Evolutionary conservation across 1,139 yeast genomes (phyloP).

Genomic region (Sugiyamaella japonica): DNA sequence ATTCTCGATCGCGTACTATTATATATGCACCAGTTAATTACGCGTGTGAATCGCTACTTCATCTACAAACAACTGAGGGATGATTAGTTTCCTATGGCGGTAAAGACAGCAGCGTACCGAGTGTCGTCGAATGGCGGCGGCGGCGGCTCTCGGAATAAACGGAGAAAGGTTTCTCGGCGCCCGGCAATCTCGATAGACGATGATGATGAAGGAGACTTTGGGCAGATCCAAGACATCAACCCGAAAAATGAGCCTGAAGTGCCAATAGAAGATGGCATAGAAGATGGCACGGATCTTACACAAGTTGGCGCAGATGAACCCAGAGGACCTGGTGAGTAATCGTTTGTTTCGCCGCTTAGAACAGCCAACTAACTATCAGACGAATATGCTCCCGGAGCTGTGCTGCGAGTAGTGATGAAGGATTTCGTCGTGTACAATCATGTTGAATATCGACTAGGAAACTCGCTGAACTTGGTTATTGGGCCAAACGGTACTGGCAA

Average conservation of each 20-base stretch:
- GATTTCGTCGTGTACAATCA: constrained; percentile 83
- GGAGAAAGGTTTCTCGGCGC: neutral
- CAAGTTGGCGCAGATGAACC: neutral
- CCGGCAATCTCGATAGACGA: neutral
- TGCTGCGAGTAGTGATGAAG: constrained; percentile 61
- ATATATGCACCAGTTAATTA: neutral
- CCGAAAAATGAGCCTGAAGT: neutral
- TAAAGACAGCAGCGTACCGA: neutral
- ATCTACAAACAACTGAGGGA: neutral
- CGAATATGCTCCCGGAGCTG: constrained; percentile 55
- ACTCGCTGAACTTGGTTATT: constrained; percentile 84
- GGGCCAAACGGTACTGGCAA: constrained; percentile 99
- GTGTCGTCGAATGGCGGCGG: neutral
- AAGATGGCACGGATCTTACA: neutral
- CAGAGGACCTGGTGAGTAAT: constrained; percentile 13
- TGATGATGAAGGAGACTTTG: constrained; percentile 1
- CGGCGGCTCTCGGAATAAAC: neutral
- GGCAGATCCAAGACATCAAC: neutral
- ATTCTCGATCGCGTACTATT: neutral
- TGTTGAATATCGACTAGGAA: constrained; percentile 78
- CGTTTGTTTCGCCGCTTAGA: neutral
- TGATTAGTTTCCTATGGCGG: neutral
- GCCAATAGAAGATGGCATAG: neutral
- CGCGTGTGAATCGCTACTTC: too few relatives aligned
- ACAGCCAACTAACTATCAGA: constrained; percentile 18